Conservation (phyloP, 2,329 filamentous ascomycete genomes). For the Ascochyta fabae region DNA sequence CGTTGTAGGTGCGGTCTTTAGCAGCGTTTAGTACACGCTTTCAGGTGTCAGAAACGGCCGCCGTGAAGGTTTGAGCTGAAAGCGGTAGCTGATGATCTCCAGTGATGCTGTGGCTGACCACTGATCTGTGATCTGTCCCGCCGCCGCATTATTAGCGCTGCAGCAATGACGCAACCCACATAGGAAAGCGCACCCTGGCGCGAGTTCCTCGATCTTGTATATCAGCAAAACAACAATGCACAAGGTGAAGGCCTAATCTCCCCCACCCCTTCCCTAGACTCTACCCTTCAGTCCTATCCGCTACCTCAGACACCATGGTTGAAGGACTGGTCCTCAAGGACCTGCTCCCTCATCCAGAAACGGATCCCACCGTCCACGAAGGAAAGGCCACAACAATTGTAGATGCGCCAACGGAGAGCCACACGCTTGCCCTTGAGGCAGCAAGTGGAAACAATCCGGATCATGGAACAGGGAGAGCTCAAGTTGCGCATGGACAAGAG, state of each 20-base stretch:
- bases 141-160: constrained; percentile 14
- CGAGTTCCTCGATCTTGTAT: constrained; percentile 4
- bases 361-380: constrained; percentile 38
- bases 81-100: constrained; percentile 7
- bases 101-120: constrained; percentile 22
- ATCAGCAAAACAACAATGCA: constrained; percentile 16
- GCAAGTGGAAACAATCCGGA: constrained; percentile 45
- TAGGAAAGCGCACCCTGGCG: constrained; percentile 12
- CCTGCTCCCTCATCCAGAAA: constrained; percentile 45
- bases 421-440: constrained; percentile 53
- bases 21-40: constrained; percentile 1
- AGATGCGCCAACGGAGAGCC: constrained; percentile 55
- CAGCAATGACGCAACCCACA: constrained; percentile 27
- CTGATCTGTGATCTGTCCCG: constrained; percentile 19
- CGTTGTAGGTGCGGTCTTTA: background rate
- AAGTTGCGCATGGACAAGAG: constrained; percentile 55
- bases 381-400: constrained; percentile 42
- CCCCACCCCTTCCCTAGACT: background rate
- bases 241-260: background rate
- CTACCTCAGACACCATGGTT: constrained; percentile 23
- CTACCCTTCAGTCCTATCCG: background rate
- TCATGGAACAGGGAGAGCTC: constrained; percentile 56
- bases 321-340: constrained; percentile 46
- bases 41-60: constrained; percentile 1
- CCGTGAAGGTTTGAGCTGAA: constrained; percentile 8